These are phyloP conservation scores for Ilyonectria robusta DNA, from an alignment of 2,329 filamentous ascomycete species.

Conservation along the genomic window DNA sequence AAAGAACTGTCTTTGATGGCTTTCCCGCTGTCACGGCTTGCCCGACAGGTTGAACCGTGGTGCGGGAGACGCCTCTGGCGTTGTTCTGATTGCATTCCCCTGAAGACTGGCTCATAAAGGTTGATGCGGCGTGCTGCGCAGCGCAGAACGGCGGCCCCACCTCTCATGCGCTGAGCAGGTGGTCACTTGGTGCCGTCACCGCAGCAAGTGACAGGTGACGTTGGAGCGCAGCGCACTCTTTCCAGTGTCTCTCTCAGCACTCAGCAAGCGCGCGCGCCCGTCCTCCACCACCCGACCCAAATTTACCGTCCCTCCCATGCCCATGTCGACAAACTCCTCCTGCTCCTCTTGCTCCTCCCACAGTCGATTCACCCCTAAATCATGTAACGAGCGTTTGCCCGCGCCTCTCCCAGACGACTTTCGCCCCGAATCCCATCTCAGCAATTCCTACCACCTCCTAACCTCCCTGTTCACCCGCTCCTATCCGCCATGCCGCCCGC, in stretches of 20 bases:
- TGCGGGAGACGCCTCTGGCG: slow-evolving; percentile 2
- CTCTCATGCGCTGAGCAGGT: slow-evolving; percentile 1
- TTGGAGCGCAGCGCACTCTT: slow-evolving; percentile 8
- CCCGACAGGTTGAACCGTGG: slow-evolving; percentile 10
- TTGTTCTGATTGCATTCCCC: not conserved
- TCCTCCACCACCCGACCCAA: slow-evolving; percentile 37
- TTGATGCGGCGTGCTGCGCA: not conserved
- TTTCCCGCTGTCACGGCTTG: slow-evolving; percentile 10
- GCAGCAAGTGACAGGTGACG: slow-evolving; percentile 8
- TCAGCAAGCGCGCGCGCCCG: slow-evolving; percentile 1
- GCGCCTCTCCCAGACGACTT: slow-evolving; percentile 15
- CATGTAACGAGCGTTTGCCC: slow-evolving; percentile 39
- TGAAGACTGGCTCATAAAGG: not conserved
- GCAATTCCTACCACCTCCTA: slow-evolving; percentile 16
- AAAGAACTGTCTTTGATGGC: slow-evolving; percentile 21
- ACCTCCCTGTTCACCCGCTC: slow-evolving; percentile 8
- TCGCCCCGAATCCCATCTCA: slow-evolving; percentile 6
- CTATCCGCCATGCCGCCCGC: slow-evolving; percentile 59
- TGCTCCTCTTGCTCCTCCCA: slow-evolving; percentile 37
- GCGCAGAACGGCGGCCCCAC: slow-evolving; percentile 12
- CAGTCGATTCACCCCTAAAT: slow-evolving; percentile 29
- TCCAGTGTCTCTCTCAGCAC: not conserved
- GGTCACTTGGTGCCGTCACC: slow-evolving; percentile 1
- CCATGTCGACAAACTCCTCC: slow-evolving; percentile 33
- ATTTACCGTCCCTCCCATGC: slow-evolving; percentile 33